phyloP scores from a whole-genome alignment of 2,329 filamentous ascomycete genomes.

The Myotisia sp. region DNA sequence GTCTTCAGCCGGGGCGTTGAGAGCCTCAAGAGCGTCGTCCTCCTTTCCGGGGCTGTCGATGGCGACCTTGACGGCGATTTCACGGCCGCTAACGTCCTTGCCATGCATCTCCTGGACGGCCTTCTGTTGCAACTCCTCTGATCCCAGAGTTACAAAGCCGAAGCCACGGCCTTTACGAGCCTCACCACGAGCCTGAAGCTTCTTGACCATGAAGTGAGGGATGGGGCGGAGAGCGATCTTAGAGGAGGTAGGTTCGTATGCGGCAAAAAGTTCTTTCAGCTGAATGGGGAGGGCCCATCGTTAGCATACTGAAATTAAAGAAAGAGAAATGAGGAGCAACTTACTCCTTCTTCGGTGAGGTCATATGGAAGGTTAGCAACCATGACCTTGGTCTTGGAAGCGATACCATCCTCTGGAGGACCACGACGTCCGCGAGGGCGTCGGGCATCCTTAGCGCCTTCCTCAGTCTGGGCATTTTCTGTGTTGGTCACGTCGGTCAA shows the following conservation, averaged over 20 bases:
- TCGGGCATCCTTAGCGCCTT: constrained; percentile 26
- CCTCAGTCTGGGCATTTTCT: constrained; percentile 21
- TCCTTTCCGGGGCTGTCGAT: constrained; percentile 99
- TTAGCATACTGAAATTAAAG: no score
- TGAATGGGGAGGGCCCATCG: no score
- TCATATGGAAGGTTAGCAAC: constrained; percentile 98
- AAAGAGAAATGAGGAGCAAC: constrained; percentile 16
- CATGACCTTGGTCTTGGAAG: constrained; percentile 99
- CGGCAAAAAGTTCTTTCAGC: constrained; percentile 95
- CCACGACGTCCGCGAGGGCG: constrained; percentile 68
- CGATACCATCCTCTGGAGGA: constrained; percentile 89
- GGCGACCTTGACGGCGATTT: constrained; percentile 99
- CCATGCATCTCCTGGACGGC: constrained; percentile 97
- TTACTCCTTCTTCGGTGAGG: constrained; percentile 89
- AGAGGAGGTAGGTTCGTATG: constrained; percentile 81
- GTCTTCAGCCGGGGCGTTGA: constrained; percentile 14
- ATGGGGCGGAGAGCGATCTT: constrained; percentile 98
- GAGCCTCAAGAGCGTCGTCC: constrained; percentile 51
- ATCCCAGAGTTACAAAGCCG: constrained; percentile 90
- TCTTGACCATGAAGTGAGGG: constrained; percentile 99
- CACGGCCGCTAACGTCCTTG: constrained; percentile 95
- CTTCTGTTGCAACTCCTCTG: constrained; percentile 94
- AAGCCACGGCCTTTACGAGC: constrained; percentile 98
- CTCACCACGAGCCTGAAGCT: constrained; percentile 95
- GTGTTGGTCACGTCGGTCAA: constrained; percentile 45